A percentile compares a stretch with the other conserved stretches of the same genome.
phyloP scores from a whole-genome alignment of 257 asterid species.

The Marsdenia floribunda region DNA sequence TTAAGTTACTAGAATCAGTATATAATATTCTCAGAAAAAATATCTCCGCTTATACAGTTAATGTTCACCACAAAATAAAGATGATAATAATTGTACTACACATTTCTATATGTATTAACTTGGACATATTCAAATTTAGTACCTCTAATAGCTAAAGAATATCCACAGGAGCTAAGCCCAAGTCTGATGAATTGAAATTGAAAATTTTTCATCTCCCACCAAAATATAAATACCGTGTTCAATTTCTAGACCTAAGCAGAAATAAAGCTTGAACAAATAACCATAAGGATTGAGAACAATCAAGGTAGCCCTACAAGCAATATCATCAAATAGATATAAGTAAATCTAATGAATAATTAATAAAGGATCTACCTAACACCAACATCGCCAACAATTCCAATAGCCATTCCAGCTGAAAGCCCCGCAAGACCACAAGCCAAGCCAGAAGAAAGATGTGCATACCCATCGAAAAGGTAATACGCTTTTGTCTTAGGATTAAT shows the following conservation, averaged over 20 bases:
- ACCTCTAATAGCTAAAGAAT: neutral
- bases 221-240: neutral
- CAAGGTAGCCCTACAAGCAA: neutral
- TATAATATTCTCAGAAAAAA: neutral
- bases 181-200: neutral
- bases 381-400: conserved; percentile 32
- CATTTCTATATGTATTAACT: neutral
- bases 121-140: neutral
- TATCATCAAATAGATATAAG: neutral
- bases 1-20: neutral
- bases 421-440: conserved; percentile 41
- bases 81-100: neutral
- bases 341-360: neutral
- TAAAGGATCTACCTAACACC: conserved; percentile 29
- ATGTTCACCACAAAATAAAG: neutral
- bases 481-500: conserved; percentile 30
- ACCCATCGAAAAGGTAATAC: conserved; percentile 27
- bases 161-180: neutral
- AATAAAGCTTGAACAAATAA: neutral
- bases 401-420: conserved; percentile 45
- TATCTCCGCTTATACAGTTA: neutral
- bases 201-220: neutral
- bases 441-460: conserved; percentile 30
- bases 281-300: neutral
- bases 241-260: neutral